A percentile compares a stretch with the other conserved stretches of the same genome.
These are phyloP conservation scores for Potentilla sterilis DNA, from an alignment of 306 rosid species.

Conservation along the genomic window DNA sequence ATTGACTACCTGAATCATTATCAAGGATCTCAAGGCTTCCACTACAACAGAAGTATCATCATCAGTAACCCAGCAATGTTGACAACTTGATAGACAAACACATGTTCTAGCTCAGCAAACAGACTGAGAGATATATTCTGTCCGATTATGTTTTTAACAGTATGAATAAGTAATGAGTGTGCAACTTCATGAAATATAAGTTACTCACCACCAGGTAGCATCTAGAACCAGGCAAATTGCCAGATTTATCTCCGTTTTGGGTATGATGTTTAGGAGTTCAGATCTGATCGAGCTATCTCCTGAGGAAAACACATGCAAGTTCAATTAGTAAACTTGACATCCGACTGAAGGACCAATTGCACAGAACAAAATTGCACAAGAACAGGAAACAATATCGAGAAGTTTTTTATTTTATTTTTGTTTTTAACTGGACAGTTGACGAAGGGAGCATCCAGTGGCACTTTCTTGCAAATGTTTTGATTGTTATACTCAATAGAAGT, in stretches of 20 bases:
- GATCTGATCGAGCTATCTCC: neutral
- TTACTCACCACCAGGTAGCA: slow-evolving; percentile 16
- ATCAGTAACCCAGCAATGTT: neutral
- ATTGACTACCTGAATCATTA: neutral
- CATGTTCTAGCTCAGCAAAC: neutral
- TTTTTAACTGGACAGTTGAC: neutral
- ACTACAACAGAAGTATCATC: neutral
- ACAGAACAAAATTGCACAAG: neutral
- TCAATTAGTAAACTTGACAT: neutral
- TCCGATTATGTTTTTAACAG: neutral
- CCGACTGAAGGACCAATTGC: neutral
- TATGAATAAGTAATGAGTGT: neutral
- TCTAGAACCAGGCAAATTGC: neutral
- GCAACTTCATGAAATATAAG: neutral
- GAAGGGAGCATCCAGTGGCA: neutral
- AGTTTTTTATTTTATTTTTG: too few species aligned
- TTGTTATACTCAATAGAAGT: neutral
- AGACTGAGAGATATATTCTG: neutral
- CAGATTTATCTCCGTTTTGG: slow-evolving; percentile 3
- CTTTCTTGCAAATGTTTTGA: neutral
- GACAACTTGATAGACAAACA: neutral
- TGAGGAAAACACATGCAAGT: neutral
- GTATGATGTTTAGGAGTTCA: neutral
- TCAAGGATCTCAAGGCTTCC: slow-evolving; percentile 15
- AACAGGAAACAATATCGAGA: neutral